Base-by-base conservation (phyloP, 352 stramenopile species). In the Aphanomyces cochlioides region DNA sequence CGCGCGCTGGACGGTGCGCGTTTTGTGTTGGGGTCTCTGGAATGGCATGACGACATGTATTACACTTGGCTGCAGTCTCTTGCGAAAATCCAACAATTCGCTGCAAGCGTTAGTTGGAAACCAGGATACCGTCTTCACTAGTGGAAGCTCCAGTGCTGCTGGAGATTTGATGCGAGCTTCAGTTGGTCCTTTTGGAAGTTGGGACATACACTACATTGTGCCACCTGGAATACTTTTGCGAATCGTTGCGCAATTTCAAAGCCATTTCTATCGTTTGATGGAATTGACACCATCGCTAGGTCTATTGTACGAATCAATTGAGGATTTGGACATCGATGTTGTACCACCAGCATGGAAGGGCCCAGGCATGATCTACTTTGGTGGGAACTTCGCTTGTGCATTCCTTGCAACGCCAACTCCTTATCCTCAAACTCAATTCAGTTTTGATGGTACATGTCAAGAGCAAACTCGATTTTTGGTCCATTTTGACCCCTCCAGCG, bases 11-110 rank as follows among this genome's bases (percentile, higher is more conserved):
- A 60, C 63, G 2, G 43, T n/a, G 28, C 36, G 48, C 0, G 21
- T 28, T 3, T 5, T 7, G 2, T 69, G 12, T 21, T 15, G 19
- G 3, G 63, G 63, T 5, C 5, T 69, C 34, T 69, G 63, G 63
- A 69, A 56, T 40, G 63, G 59, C n/a, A 58, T 58, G 50, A 19
- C n/a, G 8, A 58, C 28, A 4, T n/a, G n/a, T 10, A 58, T 58
- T 19, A 34, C n/a, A 19, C 37, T 58, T 19, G 3, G 50, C 8
- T n/a, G n/a, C n/a, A 58, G n/a, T 19, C 50, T 58, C 15, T n/a
- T 58, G 1, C 1, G 50, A n/a, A 58, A 58, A 3, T 58, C 50
- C 50, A 58, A 58, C 50, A 58, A 12, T n/a, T 4, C 50, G 8
- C 2, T 58, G 8, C 2, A 58, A 58, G 50, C 50, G 2, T 10